Evolutionary conservation across 371 early-diverging fungal genomes (phyloP), one percentile per base, ranked within the genome.

Genomic region (Mortierella sp.): DNA sequence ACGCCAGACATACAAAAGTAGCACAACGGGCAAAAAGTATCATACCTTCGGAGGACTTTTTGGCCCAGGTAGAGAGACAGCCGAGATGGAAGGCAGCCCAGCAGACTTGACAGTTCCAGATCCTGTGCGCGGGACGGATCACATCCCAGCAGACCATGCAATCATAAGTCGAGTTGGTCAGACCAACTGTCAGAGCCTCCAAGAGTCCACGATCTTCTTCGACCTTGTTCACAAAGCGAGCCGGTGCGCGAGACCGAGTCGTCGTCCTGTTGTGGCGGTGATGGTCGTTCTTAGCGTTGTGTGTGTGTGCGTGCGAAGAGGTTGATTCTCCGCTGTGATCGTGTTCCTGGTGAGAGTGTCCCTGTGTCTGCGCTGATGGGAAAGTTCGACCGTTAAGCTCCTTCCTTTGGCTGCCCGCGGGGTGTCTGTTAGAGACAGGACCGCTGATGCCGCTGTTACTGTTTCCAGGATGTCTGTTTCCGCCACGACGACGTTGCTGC

Each of bases 101-200:
- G 88, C 99, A 98, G 35, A 90, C 88, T 84, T 93, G 90, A 89
- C 99, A 98, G 70, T 91, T 91, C 98, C 98, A 98, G 4, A 93
- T 92, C 54, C 87, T 89, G 81, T 96, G 92, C 0, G 91, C 91
- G 11, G 90, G 90, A 54, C 92, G 90, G 48, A 98, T 91, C 24
- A 87, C 83, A 83, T 98, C 98, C 91, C 95, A 97, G 89, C 99
- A 98, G 43, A 98, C 93, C 98, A 98, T 96, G 88, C 99, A 98
- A 75, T 99, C 98, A 87, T 97, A 97, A 0, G 93, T 84, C 8
- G 93, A 90, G 10, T 89, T 91, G 32, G 89, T 90, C 55, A 97
- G 88, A 46, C 92, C 93, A n/a, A 91, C 89, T 3, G 92, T 89
- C 71, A 96, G 83, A 10, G 91, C 82, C 0, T 91, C 91, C 58